Conservation (phyloP, 2,329 filamentous ascomycete genomes). For the Blastomyces parvus region DNA sequence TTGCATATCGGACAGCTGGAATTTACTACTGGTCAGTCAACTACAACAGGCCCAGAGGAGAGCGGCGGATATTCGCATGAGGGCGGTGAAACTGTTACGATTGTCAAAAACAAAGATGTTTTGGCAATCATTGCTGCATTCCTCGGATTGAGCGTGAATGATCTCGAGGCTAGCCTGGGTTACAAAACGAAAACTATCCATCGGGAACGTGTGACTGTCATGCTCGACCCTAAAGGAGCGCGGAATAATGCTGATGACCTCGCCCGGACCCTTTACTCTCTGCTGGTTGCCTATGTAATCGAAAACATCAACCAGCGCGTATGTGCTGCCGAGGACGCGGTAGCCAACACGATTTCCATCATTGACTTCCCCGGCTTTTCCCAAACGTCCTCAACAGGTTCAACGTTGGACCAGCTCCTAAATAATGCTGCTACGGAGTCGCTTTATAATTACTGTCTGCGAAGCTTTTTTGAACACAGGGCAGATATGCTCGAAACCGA, state of each 20-base stretch:
- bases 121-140: constrained; percentile 85
- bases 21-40: constrained; percentile 73
- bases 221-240: constrained; percentile 88
- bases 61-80: constrained; percentile 96
- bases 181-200: constrained; percentile 97
- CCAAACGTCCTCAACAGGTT: constrained; percentile 72
- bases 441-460: constrained; percentile 84
- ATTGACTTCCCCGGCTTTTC: constrained; percentile 95
- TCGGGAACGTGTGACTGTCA: constrained; percentile 93
- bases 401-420: constrained; percentile 79
- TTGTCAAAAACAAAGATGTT: constrained; percentile 88
- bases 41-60: constrained; percentile 71
- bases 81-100: constrained; percentile 73
- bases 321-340: constrained; percentile 75
- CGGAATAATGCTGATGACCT: constrained; percentile 89
- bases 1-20: constrained; percentile 97
- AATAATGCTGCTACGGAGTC: constrained; percentile 91
- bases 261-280: constrained; percentile 82
- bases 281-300: constrained; percentile 87
- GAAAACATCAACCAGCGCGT: constrained; percentile 85
- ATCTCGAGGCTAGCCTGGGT: constrained; percentile 78
- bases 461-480: constrained; percentile 92
- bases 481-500: constrained; percentile 90
- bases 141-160: constrained; percentile 68
- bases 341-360: constrained; percentile 88